Conservation (phyloP, 805 yeast species). For the Kuraishia capsulata region DNA sequence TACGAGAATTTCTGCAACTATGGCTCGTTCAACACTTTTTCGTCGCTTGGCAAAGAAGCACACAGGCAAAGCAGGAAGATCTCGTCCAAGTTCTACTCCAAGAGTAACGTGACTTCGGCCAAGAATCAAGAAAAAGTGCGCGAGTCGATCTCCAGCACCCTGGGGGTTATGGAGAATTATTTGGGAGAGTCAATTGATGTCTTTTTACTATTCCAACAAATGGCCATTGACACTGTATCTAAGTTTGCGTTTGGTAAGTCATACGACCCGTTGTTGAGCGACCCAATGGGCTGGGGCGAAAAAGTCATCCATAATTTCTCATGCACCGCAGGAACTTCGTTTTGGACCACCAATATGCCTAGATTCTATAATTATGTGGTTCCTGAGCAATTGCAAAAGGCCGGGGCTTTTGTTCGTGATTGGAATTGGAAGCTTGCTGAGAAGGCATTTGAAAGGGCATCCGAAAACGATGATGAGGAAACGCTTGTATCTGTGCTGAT, state of each 20-base stretch:
- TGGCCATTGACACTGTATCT: slow-evolving; percentile 66
- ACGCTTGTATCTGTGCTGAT: slow-evolving; percentile 16
- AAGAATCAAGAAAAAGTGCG: slow-evolving; percentile 24
- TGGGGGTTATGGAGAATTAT: slow-evolving; percentile 13
- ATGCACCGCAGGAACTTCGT: slow-evolving; percentile 48
- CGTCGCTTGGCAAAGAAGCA: slow-evolving; percentile 36
- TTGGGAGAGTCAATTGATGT: slow-evolving; percentile 34
- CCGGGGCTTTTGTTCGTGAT: slow-evolving; percentile 27
- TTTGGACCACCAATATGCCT: slow-evolving; percentile 59
- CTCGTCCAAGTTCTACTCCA: slow-evolving; percentile 34
- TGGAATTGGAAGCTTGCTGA: slow-evolving; percentile 32
- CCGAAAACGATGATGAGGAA: slow-evolving; percentile 7
- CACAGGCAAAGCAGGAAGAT: slow-evolving; percentile 36
- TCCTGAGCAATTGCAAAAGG: slow-evolving; percentile 24
- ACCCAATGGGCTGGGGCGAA: slow-evolving; percentile 27
- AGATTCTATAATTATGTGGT: slow-evolving; percentile 42
- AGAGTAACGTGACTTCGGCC: slow-evolving; percentile 25
- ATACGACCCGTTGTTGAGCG: slow-evolving; percentile 34
- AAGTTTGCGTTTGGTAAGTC: slow-evolving; percentile 50
- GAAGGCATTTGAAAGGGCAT: slow-evolving; percentile 10
- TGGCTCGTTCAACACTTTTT: slow-evolving; percentile 50
- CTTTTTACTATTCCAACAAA: slow-evolving; percentile 52
- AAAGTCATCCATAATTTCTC: slow-evolving; percentile 34
- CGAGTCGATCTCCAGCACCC: slow-evolving; percentile 20
- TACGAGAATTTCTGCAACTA: slow-evolving; percentile 54